Evolutionary conservation across 768 basidiomycete genomes (phyloP).

Genomic region (Kwoniella pini): DNA sequence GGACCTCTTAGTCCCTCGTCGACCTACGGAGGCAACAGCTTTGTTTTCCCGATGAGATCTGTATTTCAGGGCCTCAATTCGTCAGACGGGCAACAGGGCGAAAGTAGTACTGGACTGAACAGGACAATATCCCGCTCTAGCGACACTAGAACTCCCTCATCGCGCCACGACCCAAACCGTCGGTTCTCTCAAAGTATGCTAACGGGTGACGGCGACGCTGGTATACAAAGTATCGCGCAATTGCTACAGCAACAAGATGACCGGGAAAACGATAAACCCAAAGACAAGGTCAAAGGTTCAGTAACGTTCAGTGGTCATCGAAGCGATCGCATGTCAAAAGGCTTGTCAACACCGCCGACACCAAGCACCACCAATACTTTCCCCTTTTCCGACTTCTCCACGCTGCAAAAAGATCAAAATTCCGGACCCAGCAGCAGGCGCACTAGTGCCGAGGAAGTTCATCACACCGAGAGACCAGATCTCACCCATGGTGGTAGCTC

Average conservation of each 20-base stretch:
- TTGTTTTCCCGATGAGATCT: conserved; percentile 32
- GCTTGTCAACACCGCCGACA: conserved; percentile 1
- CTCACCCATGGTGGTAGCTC: neutral
- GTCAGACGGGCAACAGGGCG: conserved; percentile 3
- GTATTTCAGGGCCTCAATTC: conserved; percentile 20
- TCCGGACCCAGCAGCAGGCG: conserved; percentile 11
- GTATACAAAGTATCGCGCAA: conserved; percentile 25
- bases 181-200: neutral
- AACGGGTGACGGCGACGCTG: conserved; percentile 9
- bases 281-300: neutral
- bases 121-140: neutral
- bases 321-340: neutral
- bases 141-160: neutral
- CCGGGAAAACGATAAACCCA: neutral
- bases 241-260: conserved; percentile 20
- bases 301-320: conserved; percentile 14
- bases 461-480: neutral
- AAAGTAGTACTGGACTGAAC: neutral
- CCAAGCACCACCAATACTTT: neutral
- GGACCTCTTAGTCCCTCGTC: conserved; percentile 21
- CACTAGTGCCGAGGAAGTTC: conserved; percentile 17
- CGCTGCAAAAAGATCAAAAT: conserved; percentile 1
- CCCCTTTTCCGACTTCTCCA: neutral
- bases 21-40: conserved; percentile 10
- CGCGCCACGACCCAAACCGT: neutral